Evolutionary conservation across 352 stramenopile species (phyloP).

Genomic region (Phytophthora boehmeriae): DNA sequence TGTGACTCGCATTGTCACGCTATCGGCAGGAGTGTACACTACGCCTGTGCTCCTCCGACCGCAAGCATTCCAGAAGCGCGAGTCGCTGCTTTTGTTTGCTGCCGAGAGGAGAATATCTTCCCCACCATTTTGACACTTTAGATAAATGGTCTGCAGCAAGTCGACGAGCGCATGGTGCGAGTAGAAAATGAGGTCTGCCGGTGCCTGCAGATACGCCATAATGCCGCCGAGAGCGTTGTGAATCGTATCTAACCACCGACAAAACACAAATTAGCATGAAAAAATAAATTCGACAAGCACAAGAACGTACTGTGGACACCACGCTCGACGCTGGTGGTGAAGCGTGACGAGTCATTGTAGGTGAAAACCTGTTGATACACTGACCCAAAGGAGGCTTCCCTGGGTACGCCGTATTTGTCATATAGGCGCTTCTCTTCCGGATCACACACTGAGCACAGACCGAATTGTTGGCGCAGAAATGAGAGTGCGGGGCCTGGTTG

Average conservation of each 20-base stretch:
- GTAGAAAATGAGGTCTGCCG: constrained; percentile 61
- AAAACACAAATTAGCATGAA: constrained; percentile 1
- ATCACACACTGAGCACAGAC: constrained; percentile 45
- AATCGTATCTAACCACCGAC: constrained; percentile 37
- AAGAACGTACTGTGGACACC: constrained; percentile 56
- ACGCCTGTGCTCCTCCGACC: constrained; percentile 13
- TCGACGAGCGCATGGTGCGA: constrained; percentile 56
- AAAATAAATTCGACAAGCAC: neutral
- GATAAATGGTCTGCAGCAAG: constrained; percentile 53
- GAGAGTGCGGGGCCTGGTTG: constrained; percentile 29
- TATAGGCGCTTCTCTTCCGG: constrained; percentile 13
- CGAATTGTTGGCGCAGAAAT: constrained; percentile 54
- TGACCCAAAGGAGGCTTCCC: constrained; percentile 40
- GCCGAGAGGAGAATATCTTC: constrained; percentile 28
- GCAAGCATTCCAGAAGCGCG: constrained; percentile 41
- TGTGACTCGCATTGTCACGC: constrained; percentile 31
- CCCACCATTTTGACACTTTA: constrained; percentile 55
- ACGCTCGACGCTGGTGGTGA: constrained; percentile 38
- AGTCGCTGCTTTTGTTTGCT: constrained; percentile 36
- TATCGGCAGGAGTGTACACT: constrained; percentile 26
- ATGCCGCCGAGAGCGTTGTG: constrained; percentile 46
- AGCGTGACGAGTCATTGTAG: constrained; percentile 23
- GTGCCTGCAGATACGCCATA: constrained; percentile 57
- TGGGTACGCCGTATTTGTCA: constrained; percentile 33
- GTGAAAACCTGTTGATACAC: constrained; percentile 57